Evolutionary conservation across 2,329 filamentous ascomycete species (phyloP), one percentile per base, ranked within the genome.

Genomic region (Xylaria sp.): DNA sequence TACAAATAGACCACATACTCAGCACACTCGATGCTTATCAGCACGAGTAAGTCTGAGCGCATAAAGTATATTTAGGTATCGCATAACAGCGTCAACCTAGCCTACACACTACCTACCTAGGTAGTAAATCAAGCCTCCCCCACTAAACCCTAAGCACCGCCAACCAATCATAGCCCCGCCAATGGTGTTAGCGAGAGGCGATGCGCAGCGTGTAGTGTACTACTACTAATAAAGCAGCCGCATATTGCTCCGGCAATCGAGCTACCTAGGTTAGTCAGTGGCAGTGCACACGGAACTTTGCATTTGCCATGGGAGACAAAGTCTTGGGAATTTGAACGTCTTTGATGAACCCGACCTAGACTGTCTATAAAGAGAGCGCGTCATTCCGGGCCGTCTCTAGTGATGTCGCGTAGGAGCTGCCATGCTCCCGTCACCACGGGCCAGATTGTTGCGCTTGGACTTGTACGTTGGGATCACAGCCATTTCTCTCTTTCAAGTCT

Each of bases 141-240:
- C 63, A 55, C 37, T 58, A 42, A 54, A 55, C 51, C 35, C 51
- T 16, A 21, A 37, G 23, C 21, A 25, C 25, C 16, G 23, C 23
- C n/a, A 60, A 27, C 67, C 63, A 69, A 69, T 69, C 21, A 59
- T 55, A 37, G 25, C 18, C 32, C 37, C 51, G 53, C 63, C 59
- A 21, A 35, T 23, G 29, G 13, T 13, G 37, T 57, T 69, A 63
- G 67, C 59, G 63, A 60, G 50, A 54, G 60, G 51, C 50, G 54
- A 61, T 50, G 18, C 50, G 44, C 61, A 69, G 66, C n/a, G 60
- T 21, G 23, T 47, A 47, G 44, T 10, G 18, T 69, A 63, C 40
- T 44, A 40, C 35, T n/a, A 35, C 60, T 29, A 63, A 60, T 57
- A 47, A 23, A 48, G 53, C 32, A 60, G 65, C 55, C 68, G 57